phyloP scores from a whole-genome alignment of 2,329 filamentous ascomycete genomes.

The Metarhizium brunneum region DNA sequence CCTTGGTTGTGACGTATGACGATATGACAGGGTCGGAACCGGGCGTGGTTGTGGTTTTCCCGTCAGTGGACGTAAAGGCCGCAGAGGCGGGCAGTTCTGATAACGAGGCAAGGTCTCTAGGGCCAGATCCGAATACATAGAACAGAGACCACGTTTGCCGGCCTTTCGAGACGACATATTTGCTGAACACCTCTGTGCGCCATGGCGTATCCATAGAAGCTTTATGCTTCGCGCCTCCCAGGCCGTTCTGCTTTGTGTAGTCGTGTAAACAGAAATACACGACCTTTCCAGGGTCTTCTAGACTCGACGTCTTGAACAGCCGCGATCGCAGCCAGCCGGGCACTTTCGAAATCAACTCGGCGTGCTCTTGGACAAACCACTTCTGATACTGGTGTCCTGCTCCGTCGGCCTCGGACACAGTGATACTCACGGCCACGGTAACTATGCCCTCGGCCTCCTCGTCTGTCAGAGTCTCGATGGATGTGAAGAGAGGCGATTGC shows the following conservation, averaged over 20 bases:
- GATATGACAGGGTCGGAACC: constrained; percentile 45
- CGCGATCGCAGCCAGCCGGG: constrained; percentile 73
- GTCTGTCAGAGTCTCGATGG: constrained; percentile 50
- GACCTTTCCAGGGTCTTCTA: constrained; percentile 44
- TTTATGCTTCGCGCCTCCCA: constrained; percentile 55
- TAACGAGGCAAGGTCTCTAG: constrained; percentile 56
- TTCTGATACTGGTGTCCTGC: constrained; percentile 46
- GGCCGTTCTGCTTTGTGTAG: constrained; percentile 56
- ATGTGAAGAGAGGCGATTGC: constrained; percentile 46
- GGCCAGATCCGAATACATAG: constrained; percentile 70
- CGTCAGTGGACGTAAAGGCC: constrained; percentile 45
- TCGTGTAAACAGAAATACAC: constrained; percentile 63
- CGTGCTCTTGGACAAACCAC: constrained; percentile 72
- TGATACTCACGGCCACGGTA: constrained; percentile 53
- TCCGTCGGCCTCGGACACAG: constrained; percentile 37
- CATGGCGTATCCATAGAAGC: constrained; percentile 55
- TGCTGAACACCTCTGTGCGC: constrained; percentile 47
- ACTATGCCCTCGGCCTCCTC: constrained; percentile 50
- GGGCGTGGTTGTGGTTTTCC: constrained; percentile 44
- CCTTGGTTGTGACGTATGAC: constrained; percentile 59
- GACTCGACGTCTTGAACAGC: constrained; percentile 55
- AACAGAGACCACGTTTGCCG: constrained; percentile 61
- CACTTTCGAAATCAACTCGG: constrained; percentile 60
- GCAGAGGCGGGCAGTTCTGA: constrained; percentile 36
- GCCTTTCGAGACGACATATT: constrained; percentile 46